Percentiles rank a stretch among this genome's conserved stretches.
Evolutionary conservation across 306 rosid genomes (phyloP).

Genomic region (Gleditsia sinensis): DNA sequence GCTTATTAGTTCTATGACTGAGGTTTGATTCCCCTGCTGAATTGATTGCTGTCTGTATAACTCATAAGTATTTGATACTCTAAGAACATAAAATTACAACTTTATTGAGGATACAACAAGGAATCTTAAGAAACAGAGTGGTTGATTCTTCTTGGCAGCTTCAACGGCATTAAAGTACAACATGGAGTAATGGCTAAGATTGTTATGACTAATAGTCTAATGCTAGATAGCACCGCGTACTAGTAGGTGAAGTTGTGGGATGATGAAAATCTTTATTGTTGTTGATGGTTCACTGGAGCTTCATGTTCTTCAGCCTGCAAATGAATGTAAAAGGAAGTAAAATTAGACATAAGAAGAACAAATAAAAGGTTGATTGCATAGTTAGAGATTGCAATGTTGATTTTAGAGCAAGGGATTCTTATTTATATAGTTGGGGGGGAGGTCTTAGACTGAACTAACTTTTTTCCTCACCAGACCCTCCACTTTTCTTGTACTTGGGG

Average conservation of each 20-base stretch:
- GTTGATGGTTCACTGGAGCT: slow-evolving; percentile 42
- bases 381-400: not conserved
- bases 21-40: not conserved
- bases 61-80: not conserved
- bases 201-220: not conserved
- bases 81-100: not conserved
- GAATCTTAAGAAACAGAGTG: not conserved
- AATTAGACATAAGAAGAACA: not conserved
- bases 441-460: slow-evolving; percentile 36
- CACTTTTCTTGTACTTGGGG: slow-evolving; percentile 52
- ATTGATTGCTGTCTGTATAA: not conserved
- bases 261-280: slow-evolving; percentile 11
- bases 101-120: slow-evolving; percentile 9
- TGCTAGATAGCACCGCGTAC: not conserved
- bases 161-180: not conserved
- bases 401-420: not conserved
- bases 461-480: slow-evolving; percentile 40
- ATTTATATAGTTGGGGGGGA: not conserved
- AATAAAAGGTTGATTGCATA: not conserved
- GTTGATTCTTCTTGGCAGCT: slow-evolving; percentile 5
- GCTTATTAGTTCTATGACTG: not conserved
- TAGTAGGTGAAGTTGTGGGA: not conserved
- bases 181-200: not conserved
- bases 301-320: slow-evolving; percentile 58
- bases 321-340: not conserved